Base-by-base conservation (phyloP, 1,284 basidiomycete species). In the Coriolopsis trogii region DNA sequence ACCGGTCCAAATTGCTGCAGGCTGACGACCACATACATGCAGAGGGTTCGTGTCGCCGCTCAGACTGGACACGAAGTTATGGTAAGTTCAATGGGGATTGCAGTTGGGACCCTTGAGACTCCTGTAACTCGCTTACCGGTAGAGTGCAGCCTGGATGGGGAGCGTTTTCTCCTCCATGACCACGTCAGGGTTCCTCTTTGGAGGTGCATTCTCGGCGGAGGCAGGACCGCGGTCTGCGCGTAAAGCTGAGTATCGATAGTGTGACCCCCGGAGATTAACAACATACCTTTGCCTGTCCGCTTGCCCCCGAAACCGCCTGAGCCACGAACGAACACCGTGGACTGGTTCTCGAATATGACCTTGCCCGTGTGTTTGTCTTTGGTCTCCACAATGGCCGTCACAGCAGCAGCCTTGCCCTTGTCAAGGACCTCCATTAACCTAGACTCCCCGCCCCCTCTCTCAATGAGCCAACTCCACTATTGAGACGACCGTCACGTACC, bases 241-340 rank as follows among this genome's bases (percentile, higher is more conserved):
- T 4, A 42, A 58, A 29, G 26, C 18, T 48, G 13, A 44, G 15
- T 58, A 16, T 33, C 34, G 37, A 29, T 33, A 33, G 39, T 49
- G 16, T 6, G 34, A 38, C 33, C 30, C 21, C 10, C 38, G 15
- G 47, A 21, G 25, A 28, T 28, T 38, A 34, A 21, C 45, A 16
- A 70, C 75, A 49, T 63, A 91, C 91, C 90, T 57, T 78, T 84
- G 45, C 93, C 94, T 36, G 72, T 76, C 63, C 93, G 91, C 76
- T 91, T 94, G 16, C 97, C 97, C 12, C 93, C 93, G 70, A 99
- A 98, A 5, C 95, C 95, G 39, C 96, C 97, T 31, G 92, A 83
- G 10, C 95, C 96, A 51, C 97, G 91, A 64, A 98, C 86, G 72
- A 98, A 93, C 3, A 95, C 79, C 3, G 96, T 99, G 33, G 86